phyloP scores from a whole-genome alignment of 805 yeast species.

The Hanseniaspora singularis region DNA sequence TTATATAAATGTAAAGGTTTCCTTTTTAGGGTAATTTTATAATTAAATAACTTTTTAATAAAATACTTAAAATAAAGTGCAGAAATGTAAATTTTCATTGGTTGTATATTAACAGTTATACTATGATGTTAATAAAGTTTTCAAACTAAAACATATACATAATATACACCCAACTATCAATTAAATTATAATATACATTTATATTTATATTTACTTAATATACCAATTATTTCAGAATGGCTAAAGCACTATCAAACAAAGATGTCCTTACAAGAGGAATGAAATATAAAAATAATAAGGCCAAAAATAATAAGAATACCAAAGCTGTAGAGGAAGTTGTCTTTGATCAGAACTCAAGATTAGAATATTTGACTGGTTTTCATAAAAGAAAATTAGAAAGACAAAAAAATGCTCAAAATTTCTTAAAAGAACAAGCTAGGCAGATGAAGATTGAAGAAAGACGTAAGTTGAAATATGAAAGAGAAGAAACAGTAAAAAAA shows the following conservation, averaged over 20 bases:
- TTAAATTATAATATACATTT: background rate
- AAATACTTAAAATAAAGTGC: too few species aligned
- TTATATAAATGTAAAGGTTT: too few species aligned
- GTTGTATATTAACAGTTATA: too few species aligned
- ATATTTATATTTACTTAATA: too few species aligned
- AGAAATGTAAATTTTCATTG: too few species aligned
- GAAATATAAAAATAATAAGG: conserved; percentile 58
- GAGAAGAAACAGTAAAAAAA: conserved; percentile 51
- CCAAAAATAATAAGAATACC: conserved; percentile 40
- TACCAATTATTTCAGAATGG: conserved; percentile 18
- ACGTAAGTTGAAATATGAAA: conserved; percentile 47
- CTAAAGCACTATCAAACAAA: conserved; percentile 40
- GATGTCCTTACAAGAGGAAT: conserved; percentile 83
- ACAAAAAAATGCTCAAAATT: conserved; percentile 72
- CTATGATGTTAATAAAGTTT: too few species aligned
- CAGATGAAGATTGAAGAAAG: conserved; percentile 65
- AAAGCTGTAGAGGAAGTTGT: conserved; percentile 62
- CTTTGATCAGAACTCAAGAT: conserved; percentile 68
- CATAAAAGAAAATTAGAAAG: conserved; percentile 86
- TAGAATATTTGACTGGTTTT: conserved; percentile 84
- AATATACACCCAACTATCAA: too few species aligned
- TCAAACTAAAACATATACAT: too few species aligned
- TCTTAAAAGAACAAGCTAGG: conserved; percentile 64
- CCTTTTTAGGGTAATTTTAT: too few species aligned
- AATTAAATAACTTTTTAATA: too few species aligned